Evolutionary conservation across 352 stramenopile genomes (phyloP).

Genomic region (Phytophthora lateralis): DNA sequence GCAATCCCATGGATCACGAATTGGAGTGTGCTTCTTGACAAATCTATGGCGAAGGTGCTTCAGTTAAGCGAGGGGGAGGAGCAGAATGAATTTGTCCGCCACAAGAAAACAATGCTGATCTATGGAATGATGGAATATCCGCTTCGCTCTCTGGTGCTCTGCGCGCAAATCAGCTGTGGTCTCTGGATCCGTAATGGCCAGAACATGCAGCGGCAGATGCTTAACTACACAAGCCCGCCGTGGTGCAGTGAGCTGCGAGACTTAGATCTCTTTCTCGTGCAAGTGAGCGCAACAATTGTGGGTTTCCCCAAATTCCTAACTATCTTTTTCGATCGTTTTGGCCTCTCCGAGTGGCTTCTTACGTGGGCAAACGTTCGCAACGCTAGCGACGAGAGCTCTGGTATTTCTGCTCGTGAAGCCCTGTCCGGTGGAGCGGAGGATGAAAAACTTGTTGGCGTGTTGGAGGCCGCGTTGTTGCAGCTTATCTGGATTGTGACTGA

Average conservation of each 20-base stretch:
- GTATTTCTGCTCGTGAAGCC: constrained; percentile 37
- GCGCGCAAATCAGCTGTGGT: constrained; percentile 76
- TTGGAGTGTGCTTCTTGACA: constrained; percentile 57
- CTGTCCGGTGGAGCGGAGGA: constrained; percentile 34
- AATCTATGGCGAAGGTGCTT: constrained; percentile 49
- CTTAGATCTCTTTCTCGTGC: constrained; percentile 76
- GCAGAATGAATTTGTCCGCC: constrained; percentile 31
- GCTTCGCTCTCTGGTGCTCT: constrained; percentile 74
- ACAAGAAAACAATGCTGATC: constrained; percentile 66
- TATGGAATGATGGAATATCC: constrained; percentile 83
- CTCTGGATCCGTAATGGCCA: constrained; percentile 88
- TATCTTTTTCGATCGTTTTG: constrained; percentile 85
- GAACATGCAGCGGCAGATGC: constrained; percentile 81
- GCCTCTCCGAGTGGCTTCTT: constrained; percentile 74
- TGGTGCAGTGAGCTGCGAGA: constrained; percentile 78
- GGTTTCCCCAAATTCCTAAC: constrained; percentile 76
- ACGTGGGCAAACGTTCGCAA: constrained; percentile 59
- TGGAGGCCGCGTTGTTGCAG: constrained; percentile 82
- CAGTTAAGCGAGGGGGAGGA: constrained; percentile 30
- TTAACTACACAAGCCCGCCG: constrained; percentile 79
- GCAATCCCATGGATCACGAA: constrained; percentile 45
- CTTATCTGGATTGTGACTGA: constrained; percentile 90
- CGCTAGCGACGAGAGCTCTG: constrained; percentile 45
- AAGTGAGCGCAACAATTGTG: constrained; percentile 63
- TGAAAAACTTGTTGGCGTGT: constrained; percentile 68